Conservation (phyloP, 805 yeast genomes). For the Barnettozyma wickerhamii region DNA sequence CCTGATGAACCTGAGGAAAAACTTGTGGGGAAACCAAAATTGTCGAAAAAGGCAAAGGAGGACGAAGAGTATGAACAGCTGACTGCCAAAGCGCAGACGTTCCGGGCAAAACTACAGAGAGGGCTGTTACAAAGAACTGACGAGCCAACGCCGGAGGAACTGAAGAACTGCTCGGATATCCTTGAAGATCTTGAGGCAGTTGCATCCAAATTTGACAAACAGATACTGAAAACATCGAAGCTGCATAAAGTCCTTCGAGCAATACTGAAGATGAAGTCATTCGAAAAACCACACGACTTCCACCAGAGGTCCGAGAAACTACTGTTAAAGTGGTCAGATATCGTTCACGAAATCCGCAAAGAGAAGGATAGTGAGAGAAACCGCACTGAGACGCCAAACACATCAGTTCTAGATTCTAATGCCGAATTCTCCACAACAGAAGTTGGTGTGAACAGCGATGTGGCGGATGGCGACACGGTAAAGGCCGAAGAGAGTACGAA, state of each 20-base stretch:
- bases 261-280: conserved; percentile 35
- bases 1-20: conserved; percentile 2
- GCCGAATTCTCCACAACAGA: conserved; percentile 14
- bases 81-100: conserved; percentile 14
- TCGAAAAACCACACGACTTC: conserved; percentile 40
- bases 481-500: neutral
- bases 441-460: neutral
- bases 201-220: conserved; percentile 32
- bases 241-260: conserved; percentile 50
- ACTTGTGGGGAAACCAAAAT: neutral
- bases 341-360: conserved; percentile 33
- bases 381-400: conserved; percentile 15
- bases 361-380: conserved; percentile 24
- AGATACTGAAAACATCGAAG: conserved; percentile 40
- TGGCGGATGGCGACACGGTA: neutral
- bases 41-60: neutral
- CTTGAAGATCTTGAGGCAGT: conserved; percentile 39
- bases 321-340: conserved; percentile 37
- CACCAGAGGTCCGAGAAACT: conserved; percentile 41
- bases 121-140: conserved; percentile 42
- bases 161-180: conserved; percentile 21
- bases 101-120: conserved; percentile 45
- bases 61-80: conserved; percentile 4
- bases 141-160: conserved; percentile 38
- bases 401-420: conserved; percentile 11